A percentile compares a stretch with the other conserved stretches of the same genome.
These are phyloP conservation scores for Corylus heterophylla DNA, from an alignment of 306 rosid species.

Conservation along the genomic window DNA sequence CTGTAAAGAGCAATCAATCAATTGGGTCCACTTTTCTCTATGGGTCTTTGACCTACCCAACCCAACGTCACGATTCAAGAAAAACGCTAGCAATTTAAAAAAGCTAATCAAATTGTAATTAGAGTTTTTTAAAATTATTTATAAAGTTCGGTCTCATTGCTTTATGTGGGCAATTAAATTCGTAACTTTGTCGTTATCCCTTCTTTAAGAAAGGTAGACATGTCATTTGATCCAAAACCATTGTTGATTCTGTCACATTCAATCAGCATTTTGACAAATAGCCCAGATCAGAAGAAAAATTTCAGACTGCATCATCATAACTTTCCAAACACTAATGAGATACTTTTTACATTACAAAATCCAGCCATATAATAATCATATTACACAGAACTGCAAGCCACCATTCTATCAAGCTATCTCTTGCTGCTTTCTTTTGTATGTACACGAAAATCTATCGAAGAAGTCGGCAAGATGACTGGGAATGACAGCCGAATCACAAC, in stretches of 20 bases:
- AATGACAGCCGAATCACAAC: slow-evolving; percentile 35
- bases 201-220: no score
- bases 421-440: not conserved
- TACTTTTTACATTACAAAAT: not conserved
- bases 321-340: not conserved
- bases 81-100: no score
- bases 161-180: no score
- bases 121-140: no score
- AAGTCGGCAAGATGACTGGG: slow-evolving; percentile 11
- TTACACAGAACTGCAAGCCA: slow-evolving; percentile 19
- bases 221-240: not conserved
- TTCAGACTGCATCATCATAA: not conserved
- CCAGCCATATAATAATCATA: not conserved
- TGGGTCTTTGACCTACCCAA: no score
- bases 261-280: not conserved
- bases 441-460: slow-evolving; percentile 1
- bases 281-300: not conserved
- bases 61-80: no score
- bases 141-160: no score
- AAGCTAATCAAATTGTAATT: no score
- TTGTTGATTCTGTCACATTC: not conserved
- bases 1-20: no score
- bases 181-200: no score
- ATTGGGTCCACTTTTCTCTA: no score
- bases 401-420: slow-evolving; percentile 5